Evolutionary conservation across 2,329 filamentous ascomycete genomes (phyloP), one percentile per base, ranked within the genome.

Genomic region (Parastagonospora avenae): DNA sequence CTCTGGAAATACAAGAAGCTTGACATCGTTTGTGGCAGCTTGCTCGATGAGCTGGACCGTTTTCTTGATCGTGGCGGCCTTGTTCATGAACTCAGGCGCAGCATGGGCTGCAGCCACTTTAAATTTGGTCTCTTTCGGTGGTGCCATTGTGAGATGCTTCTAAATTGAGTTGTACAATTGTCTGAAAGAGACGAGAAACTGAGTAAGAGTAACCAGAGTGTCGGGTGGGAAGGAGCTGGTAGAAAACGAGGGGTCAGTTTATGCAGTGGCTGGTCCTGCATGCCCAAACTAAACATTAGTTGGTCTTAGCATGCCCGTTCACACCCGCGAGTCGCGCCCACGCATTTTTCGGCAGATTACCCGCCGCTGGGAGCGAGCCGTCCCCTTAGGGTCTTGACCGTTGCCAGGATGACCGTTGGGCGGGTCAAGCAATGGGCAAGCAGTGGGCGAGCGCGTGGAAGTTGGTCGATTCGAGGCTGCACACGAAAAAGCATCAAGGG

Each of bases 81-180:
- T 74, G 60, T 74, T 54, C 72, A 74, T 74, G 53, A 66, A 74
- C 9, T 72, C 64, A 9, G 72, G 71, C 8, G 71, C 68, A 2
- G 70, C 71, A 41, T 74, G 72, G 8, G 66, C 71, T 2, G 72
- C 71, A n/a, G 70, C 72, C 29, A 64, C 71, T 42, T 63, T 71
- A 61, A 73, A 64, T 43, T 70, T 72, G 28, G 57, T 60, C 29
- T 54, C 44, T 47, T 62, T 65, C 6, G 57, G 30, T 30, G 39
- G 43, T 35, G 59, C 51, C 61, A 66, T 66, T 14, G 28, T 47
- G 11, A 24, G 19, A 24, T 24, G 27, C 7, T 19, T 11, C 2
- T 4, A 39, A 11, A 19, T 10, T 27, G 37, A 39, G 19, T 39
- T 39, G 19, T 19, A 39, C 15, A 37, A 8, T 24, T 24, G 19